A percentile compares a stretch with the other conserved stretches of the same genome.
Evolutionary conservation across 2,329 filamentous ascomycete genomes (phyloP).

Genomic region (Ampelomyces quisqualis): DNA sequence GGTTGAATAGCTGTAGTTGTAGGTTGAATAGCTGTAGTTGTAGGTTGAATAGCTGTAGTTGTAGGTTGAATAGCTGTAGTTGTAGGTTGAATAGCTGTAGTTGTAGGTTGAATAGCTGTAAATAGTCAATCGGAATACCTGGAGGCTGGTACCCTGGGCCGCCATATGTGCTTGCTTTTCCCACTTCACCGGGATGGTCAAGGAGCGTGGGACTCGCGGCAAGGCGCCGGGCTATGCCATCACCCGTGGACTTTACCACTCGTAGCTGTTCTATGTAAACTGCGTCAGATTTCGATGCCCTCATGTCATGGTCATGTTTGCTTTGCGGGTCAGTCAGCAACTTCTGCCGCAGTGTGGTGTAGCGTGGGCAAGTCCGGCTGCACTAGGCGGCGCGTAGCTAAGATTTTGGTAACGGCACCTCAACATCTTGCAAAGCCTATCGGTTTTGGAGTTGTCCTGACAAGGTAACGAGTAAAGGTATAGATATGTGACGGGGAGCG

Average conservation of each 20-base stretch:
- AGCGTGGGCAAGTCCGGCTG: background rate
- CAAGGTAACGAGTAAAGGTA: too few species aligned
- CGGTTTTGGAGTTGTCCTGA: too few species aligned
- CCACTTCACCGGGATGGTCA: constrained; percentile 2
- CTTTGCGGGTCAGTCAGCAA: background rate
- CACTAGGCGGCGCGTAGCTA: too few species aligned
- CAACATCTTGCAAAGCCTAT: too few species aligned
- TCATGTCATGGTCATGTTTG: background rate
- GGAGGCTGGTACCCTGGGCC: background rate
- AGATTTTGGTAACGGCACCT: constrained; percentile 22
- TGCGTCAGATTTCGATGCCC: background rate
- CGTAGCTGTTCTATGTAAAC: background rate
- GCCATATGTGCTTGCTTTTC: constrained; percentile 6
- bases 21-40: too few species aligned
- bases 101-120: background rate
- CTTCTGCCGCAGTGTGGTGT: background rate
- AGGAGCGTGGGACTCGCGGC: constrained; percentile 1
- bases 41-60: too few species aligned
- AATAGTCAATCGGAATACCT: constrained; percentile 8
- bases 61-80: too few species aligned
- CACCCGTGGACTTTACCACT: background rate
- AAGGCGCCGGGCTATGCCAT: constrained; percentile 4
- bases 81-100: too few species aligned
- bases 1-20: too few species aligned
- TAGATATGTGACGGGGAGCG: too few species aligned